Evolutionary conservation across 768 basidiomycete species (phyloP).

Genomic region (Fomitopsis pulvina): DNA sequence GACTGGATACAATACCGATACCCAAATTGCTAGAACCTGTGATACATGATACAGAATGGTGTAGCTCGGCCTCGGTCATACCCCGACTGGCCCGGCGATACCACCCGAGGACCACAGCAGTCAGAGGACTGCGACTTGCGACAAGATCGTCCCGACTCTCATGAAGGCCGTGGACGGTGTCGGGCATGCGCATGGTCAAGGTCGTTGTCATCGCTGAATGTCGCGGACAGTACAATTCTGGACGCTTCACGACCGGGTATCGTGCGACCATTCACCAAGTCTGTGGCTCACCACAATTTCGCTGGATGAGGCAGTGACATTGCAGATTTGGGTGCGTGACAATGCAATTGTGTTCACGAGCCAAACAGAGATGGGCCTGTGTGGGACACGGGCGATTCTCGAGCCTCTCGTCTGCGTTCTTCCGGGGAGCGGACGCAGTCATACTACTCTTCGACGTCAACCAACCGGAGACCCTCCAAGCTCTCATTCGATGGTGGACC

Average conservation of each 20-base stretch:
- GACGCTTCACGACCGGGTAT: slow-evolving; percentile 70
- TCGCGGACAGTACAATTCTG: slow-evolving; percentile 57
- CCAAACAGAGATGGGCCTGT: slow-evolving; percentile 2
- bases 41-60: too few species aligned
- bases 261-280: slow-evolving; percentile 77
- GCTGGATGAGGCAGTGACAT: slow-evolving; percentile 48
- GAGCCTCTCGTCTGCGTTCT: slow-evolving; percentile 74
- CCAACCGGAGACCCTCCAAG: slow-evolving; percentile 48
- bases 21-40: too few species aligned
- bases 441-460: slow-evolving; percentile 80
- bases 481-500: slow-evolving; percentile 69
- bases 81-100: too few species aligned
- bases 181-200: slow-evolving; percentile 65
- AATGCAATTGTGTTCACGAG: neutral
- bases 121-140: neutral
- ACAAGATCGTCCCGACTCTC: too few species aligned
- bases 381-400: slow-evolving; percentile 83
- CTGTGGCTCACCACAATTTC: slow-evolving; percentile 52
- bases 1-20: too few species aligned
- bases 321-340: slow-evolving; percentile 60
- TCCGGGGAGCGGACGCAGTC: slow-evolving; percentile 78
- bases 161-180: slow-evolving; percentile 1
- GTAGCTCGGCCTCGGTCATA: too few species aligned
- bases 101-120: too few species aligned
- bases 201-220: slow-evolving; percentile 53